Conservation (phyloP, 2,329 filamentous ascomycete species). For the Pestalotiopsis sp. region DNA sequence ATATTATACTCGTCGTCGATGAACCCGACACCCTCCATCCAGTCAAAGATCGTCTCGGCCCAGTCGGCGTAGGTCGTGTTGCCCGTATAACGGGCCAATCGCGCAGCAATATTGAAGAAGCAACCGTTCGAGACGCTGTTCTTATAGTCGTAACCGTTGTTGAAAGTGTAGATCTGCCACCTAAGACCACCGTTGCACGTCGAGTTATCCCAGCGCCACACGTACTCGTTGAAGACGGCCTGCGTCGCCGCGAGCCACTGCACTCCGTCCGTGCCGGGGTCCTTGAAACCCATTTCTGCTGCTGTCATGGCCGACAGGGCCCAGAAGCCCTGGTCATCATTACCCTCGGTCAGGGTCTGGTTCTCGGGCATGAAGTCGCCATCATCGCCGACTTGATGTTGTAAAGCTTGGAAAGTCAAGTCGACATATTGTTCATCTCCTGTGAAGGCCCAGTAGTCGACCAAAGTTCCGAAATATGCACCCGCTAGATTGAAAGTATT, state of each 20-base stretch:
- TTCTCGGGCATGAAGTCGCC: constrained; percentile 44
- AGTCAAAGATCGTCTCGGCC: constrained; percentile 61
- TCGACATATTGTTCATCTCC: constrained; percentile 50
- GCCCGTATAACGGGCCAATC: constrained; percentile 62
- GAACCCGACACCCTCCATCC: constrained; percentile 46
- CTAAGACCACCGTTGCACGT: constrained; percentile 60
- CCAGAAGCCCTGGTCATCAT: constrained; percentile 63
- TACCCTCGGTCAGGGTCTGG: constrained; percentile 37
- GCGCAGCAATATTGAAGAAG: constrained; percentile 52
- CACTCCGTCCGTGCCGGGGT: constrained; percentile 43
- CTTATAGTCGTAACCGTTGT: constrained; percentile 48
- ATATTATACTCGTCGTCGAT: constrained; percentile 46
- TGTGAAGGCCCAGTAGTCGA: constrained; percentile 58
- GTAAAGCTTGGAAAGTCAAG: constrained; percentile 40
- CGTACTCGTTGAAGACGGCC: constrained; percentile 62
- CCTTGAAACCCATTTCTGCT: constrained; percentile 57
- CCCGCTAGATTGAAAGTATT: constrained; percentile 22
- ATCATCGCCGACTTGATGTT: constrained; percentile 41
- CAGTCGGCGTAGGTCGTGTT: constrained; percentile 64
- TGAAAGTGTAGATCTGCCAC: constrained; percentile 67
- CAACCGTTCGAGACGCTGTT: constrained; percentile 46
- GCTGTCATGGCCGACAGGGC: constrained; percentile 60
- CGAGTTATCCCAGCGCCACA: constrained; percentile 36
- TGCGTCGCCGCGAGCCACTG: constrained; percentile 62
- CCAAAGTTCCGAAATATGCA: constrained; percentile 52